phyloP scores from a whole-genome alignment of 805 yeast genomes.

The Candida montana region DNA sequence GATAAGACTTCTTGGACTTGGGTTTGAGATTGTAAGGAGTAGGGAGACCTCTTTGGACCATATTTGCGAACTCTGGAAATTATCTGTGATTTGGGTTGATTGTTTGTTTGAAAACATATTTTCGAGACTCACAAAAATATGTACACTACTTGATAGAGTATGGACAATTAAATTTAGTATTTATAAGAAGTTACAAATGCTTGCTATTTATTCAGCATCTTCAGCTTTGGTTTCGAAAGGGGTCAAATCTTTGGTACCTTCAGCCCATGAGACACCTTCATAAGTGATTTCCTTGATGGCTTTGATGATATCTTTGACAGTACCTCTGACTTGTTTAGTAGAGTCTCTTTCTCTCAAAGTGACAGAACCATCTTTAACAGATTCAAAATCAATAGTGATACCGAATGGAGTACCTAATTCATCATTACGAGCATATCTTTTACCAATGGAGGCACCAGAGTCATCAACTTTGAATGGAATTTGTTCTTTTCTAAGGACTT shows the following conservation, averaged over 20 bases:
- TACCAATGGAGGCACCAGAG: slow-evolving; percentile 95
- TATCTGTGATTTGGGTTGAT: slow-evolving; percentile 11
- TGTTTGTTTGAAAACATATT: no score
- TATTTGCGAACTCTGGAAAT: no score
- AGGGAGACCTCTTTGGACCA: slow-evolving; percentile 34
- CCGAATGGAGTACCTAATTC: slow-evolving; percentile 99
- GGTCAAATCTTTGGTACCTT: slow-evolving; percentile 69
- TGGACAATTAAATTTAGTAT: no score
- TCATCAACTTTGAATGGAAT: slow-evolving; percentile 96
- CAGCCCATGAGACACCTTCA: slow-evolving; percentile 73
- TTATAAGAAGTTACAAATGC: neutral
- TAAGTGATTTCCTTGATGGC: slow-evolving; percentile 76
- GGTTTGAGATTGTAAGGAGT: slow-evolving; percentile 36
- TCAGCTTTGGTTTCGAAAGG: slow-evolving; percentile 66
- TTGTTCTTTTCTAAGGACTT: slow-evolving; percentile 68
- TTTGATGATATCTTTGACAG: slow-evolving; percentile 61
- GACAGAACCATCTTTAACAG: slow-evolving; percentile 79
- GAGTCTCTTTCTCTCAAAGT: slow-evolving; percentile 97
- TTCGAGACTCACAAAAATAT: no score
- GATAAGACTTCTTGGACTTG: slow-evolving; percentile 14
- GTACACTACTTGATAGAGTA: no score
- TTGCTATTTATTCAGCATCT: slow-evolving; percentile 30
- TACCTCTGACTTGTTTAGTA: slow-evolving; percentile 94
- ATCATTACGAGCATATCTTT: slow-evolving; percentile 96
- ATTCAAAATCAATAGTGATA: slow-evolving; percentile 92